A percentile compares a stretch with the other conserved stretches of the same genome.
Conservation (phyloP, 805 yeast genomes). For the Suhomyces sp. region DNA sequence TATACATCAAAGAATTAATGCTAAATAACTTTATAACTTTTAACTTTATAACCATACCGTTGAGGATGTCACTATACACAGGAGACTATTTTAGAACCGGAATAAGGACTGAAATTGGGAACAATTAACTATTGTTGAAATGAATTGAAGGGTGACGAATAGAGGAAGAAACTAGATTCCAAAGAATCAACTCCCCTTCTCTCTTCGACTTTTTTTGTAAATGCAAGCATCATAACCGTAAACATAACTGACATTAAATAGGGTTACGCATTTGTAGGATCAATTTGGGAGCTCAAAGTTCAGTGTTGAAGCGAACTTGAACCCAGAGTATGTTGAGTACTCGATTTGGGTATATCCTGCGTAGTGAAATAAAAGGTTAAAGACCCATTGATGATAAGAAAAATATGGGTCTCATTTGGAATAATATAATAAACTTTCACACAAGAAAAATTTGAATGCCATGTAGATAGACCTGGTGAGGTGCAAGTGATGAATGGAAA, state of each 20-base stretch:
- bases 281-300: slow-evolving; percentile 6
- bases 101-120: slow-evolving; percentile 4
- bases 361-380: slow-evolving; percentile 18
- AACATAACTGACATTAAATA: slow-evolving; percentile 11
- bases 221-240: slow-evolving; percentile 11
- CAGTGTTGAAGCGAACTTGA: slow-evolving; percentile 27
- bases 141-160: slow-evolving; percentile 13
- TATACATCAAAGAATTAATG: background rate
- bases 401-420: too few relatives aligned
- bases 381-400: too few relatives aligned
- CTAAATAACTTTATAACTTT: slow-evolving; percentile 1
- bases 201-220: slow-evolving; percentile 1
- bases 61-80: slow-evolving; percentile 49
- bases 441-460: too few relatives aligned
- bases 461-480: too few relatives aligned
- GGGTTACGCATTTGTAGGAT: slow-evolving; percentile 14
- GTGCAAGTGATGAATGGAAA: too few relatives aligned
- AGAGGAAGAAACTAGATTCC: slow-evolving; percentile 5
- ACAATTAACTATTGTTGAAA: slow-evolving; percentile 18
- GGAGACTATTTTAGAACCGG: slow-evolving; percentile 17
- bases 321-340: slow-evolving; percentile 37
- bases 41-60: slow-evolving; percentile 42
- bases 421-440: too few relatives aligned
- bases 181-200: too few relatives aligned
- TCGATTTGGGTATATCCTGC: slow-evolving; percentile 19